Evolutionary conservation across 2,329 filamentous ascomycete genomes (phyloP).

Genomic region (Pseudopyrenochaeta lycopersici): DNA sequence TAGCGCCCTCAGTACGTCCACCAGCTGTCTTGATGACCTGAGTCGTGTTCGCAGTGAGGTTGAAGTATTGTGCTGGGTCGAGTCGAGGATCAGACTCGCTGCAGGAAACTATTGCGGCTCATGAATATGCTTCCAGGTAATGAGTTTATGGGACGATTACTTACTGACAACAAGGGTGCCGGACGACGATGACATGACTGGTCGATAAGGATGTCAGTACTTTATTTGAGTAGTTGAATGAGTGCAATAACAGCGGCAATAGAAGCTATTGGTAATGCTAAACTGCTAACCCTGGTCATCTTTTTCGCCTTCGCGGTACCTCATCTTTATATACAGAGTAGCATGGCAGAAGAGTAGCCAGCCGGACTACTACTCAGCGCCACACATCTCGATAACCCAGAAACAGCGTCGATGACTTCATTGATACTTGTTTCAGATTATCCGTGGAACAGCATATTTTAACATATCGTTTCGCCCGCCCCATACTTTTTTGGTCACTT

Average conservation of each 20-base stretch:
- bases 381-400: not conserved
- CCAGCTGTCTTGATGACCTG: constrained; percentile 26
- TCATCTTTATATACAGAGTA: not conserved
- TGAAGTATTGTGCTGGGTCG: constrained; percentile 30
- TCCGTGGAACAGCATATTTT: too few species aligned
- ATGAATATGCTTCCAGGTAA: not conserved
- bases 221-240: not conserved
- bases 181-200: constrained; percentile 5
- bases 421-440: too few species aligned
- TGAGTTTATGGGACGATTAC: not conserved
- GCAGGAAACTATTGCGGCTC: constrained; percentile 20
- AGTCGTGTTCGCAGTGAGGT: constrained; percentile 25
- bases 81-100: constrained; percentile 16
- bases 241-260: too few species aligned
- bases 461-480: too few species aligned
- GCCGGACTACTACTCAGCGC: not conserved
- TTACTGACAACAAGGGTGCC: constrained; percentile 6
- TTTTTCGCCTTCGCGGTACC: not conserved
- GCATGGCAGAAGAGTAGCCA: too few species aligned
- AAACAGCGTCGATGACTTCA: too few species aligned
- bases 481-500: too few species aligned
- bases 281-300: not conserved
- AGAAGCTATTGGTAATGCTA: not conserved
- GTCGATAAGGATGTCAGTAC: not conserved
- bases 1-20: constrained; percentile 11